Evolutionary conservation across 352 stramenopile species (phyloP).

Genomic region (Pythium phragmitis): DNA sequence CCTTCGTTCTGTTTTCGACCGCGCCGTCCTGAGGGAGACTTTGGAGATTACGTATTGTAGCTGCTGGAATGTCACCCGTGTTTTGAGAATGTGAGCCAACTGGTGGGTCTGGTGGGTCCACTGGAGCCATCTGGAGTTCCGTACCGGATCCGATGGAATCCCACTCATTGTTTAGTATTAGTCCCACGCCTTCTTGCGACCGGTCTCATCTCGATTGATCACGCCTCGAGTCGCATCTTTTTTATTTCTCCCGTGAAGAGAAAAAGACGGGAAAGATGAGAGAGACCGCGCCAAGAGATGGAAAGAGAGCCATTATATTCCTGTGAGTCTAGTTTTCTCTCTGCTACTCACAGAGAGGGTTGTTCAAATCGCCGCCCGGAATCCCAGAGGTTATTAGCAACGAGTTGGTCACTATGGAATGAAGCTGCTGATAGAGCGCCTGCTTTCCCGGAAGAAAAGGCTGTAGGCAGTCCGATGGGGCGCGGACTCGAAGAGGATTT

Average conservation of each 20-base stretch:
- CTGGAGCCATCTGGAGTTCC: slow-evolving; percentile 32
- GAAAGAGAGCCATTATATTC: no score
- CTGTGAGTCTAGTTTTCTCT: no score
- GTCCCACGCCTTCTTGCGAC: not conserved
- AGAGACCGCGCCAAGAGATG: not conserved
- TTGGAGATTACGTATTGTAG: not conserved
- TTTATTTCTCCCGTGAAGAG: not conserved
- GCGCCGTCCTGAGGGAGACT: not conserved
- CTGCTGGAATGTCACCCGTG: slow-evolving; percentile 1
- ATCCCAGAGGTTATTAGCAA: not conserved
- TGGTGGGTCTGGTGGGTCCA: slow-evolving; percentile 20
- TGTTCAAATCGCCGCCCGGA: not conserved
- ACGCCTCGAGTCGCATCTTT: not conserved
- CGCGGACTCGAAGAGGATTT: not conserved
- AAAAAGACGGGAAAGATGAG: slow-evolving; percentile 3
- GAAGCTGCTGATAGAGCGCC: not conserved
- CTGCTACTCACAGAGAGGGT: not conserved
- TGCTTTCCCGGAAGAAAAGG: slow-evolving; percentile 4
- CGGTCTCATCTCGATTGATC: slow-evolving; percentile 4
- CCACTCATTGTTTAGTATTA: slow-evolving; percentile 8
- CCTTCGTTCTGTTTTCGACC: not conserved
- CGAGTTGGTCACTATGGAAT: not conserved
- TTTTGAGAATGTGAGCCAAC: slow-evolving; percentile 16
- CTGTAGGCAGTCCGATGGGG: not conserved
- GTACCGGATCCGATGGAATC: slow-evolving; percentile 9